A percentile compares a stretch with the other conserved stretches of the same genome.
Conservation (phyloP, 148 eudicot genomes). For the Amaranthus cruentus region DNA sequence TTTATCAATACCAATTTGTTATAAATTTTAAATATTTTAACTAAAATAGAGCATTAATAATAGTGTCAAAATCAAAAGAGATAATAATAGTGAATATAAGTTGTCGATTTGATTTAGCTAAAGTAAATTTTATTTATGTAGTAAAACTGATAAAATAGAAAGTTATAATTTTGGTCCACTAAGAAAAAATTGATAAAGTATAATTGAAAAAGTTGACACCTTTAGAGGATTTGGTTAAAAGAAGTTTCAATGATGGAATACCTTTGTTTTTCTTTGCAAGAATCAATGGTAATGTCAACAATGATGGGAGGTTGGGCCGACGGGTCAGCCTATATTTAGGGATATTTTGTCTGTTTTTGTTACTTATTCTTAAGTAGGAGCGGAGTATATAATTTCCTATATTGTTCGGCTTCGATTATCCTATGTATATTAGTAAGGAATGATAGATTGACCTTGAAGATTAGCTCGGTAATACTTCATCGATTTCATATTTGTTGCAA, state of each 20-base stretch:
- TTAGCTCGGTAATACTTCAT: background rate
- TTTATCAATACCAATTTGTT: no score
- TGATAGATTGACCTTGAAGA: background rate
- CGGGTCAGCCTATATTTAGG: background rate
- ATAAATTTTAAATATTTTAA: no score
- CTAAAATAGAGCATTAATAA: no score
- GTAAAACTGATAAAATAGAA: no score
- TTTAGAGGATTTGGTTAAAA: background rate
- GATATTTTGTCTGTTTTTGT: background rate
- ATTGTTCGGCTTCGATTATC: background rate
- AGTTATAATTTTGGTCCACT: background rate
- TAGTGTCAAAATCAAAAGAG: no score
- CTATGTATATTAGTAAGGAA: background rate
- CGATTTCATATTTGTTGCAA: no score
- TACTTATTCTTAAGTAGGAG: background rate
- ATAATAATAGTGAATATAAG: no score
- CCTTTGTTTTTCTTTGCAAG: constrained; percentile 5
- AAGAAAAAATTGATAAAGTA: background rate
- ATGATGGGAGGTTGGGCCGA: constrained; percentile 12
- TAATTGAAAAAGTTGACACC: background rate
- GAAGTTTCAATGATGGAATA: background rate
- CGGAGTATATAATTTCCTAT: background rate
- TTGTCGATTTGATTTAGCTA: no score
- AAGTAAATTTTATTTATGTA: no score
- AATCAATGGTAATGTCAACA: background rate